These are phyloP conservation scores for Nicotiana attenuata DNA, from an alignment of 257 asterid species.

Conservation along the genomic window DNA sequence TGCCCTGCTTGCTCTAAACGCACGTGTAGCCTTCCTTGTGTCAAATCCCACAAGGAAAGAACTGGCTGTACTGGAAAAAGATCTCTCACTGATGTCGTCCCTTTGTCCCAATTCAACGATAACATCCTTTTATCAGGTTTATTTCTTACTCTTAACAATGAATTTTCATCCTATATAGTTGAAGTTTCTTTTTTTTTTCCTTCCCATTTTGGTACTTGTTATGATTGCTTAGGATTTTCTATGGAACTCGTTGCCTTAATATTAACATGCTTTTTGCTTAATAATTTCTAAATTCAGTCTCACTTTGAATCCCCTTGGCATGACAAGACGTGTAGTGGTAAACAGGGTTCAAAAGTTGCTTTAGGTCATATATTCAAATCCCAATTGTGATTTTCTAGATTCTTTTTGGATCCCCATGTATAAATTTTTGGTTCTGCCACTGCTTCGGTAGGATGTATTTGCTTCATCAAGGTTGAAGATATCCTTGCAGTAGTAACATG, in stretches of 20 bases:
- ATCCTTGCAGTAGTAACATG: not conserved
- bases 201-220: not conserved
- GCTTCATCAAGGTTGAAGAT: not conserved
- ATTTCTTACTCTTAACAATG: not conserved
- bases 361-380: no score
- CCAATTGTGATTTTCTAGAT: no score
- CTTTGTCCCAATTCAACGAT: slow-evolving; percentile 69
- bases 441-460: no score
- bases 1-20: slow-evolving; percentile 90
- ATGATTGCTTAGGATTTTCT: not conserved
- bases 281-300: no score
- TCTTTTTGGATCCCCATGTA: no score
- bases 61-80: slow-evolving; percentile 73
- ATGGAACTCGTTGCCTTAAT: not conserved
- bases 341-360: no score
- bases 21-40: slow-evolving; percentile 85
- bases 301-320: no score
- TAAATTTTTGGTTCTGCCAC: no score
- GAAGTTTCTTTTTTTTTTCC: not conserved
- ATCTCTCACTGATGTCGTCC: slow-evolving; percentile 42
- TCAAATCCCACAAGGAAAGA: slow-evolving; percentile 81
- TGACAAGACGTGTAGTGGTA: no score
- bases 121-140: slow-evolving; percentile 68
- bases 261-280: not conserved
- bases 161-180: no score